Conservation (phyloP, 2,329 filamentous ascomycete genomes). For the Epichloe aotearoae region DNA sequence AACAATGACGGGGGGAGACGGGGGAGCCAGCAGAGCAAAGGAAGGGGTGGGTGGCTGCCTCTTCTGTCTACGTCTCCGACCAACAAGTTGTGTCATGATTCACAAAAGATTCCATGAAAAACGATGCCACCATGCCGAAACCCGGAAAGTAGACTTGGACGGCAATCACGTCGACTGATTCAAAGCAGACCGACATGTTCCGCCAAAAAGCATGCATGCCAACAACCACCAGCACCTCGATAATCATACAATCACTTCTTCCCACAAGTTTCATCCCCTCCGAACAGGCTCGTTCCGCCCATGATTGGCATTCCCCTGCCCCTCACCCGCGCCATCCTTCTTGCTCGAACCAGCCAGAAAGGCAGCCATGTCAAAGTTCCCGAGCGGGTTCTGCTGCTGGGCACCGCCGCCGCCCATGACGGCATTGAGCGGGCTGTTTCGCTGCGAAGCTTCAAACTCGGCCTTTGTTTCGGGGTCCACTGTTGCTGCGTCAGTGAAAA, state of each 20-base stretch:
- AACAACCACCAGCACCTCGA: not conserved
- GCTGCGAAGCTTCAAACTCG: slow-evolving; percentile 85
- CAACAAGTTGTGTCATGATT: too few species aligned
- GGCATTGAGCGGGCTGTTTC: slow-evolving; percentile 54
- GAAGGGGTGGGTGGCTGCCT: too few species aligned
- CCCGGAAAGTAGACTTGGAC: too few species aligned
- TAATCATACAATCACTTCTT: not conserved
- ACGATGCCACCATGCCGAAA: too few species aligned
- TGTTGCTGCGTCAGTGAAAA: slow-evolving; percentile 22
- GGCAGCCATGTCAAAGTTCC: slow-evolving; percentile 48
- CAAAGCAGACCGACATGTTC: not conserved
- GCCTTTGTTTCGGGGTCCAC: slow-evolving; percentile 95
- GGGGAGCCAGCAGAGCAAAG: too few species aligned
- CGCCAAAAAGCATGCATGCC: not conserved
- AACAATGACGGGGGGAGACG: too few species aligned
- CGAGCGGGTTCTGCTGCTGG: slow-evolving; percentile 29
- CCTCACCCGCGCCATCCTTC: slow-evolving; percentile 18
- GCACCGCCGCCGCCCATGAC: slow-evolving; percentile 27
- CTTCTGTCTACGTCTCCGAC: too few species aligned
- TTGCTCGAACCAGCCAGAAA: slow-evolving; percentile 46
- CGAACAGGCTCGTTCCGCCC: slow-evolving; percentile 29
- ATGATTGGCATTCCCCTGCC: slow-evolving; percentile 11
- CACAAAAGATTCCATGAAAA: too few species aligned
- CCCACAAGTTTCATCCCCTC: slow-evolving; percentile 11
- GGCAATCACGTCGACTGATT: too few species aligned